Evolutionary conservation across 73 alveolate genomes (phyloP).

Genomic region (Paramecium biaurelia): DNA sequence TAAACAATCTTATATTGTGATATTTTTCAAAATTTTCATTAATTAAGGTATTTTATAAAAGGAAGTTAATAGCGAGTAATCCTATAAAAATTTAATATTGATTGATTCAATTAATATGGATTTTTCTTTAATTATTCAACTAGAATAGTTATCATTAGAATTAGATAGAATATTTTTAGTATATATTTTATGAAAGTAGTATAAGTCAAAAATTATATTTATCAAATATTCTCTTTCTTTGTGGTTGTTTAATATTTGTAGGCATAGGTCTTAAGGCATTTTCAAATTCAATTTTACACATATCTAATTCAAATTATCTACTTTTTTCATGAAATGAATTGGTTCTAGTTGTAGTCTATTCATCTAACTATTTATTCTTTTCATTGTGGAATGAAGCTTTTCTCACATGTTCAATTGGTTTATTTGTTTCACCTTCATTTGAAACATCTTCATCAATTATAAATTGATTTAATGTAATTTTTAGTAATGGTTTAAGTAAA

Average conservation of each 20-base stretch:
- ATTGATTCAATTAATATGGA: no score
- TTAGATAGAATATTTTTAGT: no score
- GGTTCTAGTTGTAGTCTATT: neutral
- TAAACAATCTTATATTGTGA: no score
- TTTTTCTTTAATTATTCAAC: neutral
- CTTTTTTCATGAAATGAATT: neutral
- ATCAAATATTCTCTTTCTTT: neutral
- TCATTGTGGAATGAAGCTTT: neutral
- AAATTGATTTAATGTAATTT: neutral
- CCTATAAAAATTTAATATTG: no score
- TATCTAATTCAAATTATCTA: neutral
- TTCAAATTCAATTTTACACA: neutral
- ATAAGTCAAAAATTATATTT: neutral
- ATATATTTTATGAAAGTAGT: neutral
- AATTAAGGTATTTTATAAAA: no score
- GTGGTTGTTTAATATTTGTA: neutral
- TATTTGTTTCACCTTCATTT: slow-evolving; percentile 8
- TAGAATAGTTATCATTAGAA: no score
- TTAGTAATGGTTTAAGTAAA: neutral
- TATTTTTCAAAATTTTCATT: no score
- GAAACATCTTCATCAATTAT: neutral
- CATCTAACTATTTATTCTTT: neutral
- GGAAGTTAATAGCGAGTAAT: no score
- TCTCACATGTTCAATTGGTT: neutral
- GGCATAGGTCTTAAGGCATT: neutral